Evolutionary conservation across 768 basidiomycete genomes (phyloP), one percentile per base, ranked within the genome.

Genomic region (Pulveroboletus frians): DNA sequence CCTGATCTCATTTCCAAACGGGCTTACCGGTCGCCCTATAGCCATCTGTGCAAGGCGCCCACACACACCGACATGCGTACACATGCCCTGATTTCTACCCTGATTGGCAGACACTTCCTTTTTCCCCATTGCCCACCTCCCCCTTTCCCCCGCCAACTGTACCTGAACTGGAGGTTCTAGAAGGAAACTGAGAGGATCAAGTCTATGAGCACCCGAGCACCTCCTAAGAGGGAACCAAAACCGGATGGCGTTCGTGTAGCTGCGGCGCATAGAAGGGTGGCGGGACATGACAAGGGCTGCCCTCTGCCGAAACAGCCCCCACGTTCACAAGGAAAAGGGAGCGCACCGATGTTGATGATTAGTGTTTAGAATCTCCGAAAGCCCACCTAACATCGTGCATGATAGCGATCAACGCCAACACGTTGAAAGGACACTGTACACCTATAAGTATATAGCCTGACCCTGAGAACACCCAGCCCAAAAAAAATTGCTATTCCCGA

Each of bases 401-500:
- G 9, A 34, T 7, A 30, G 26, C 14, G 34, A 47, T 53, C 39
- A 23, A 9, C 31, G 21, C 36, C 39, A 50, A 26, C 26, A 4
- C 18, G 29, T 23, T 17, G 46, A 29, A 21, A 47, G 9, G 18
- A 31, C 30, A 15, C 29, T 15, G 29, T 40, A 18, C n/a, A 41
- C 27, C n/a, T 23, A 39, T 39, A 21, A 39, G 31, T 15, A 39
- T 35, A 20, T 35, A 23, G 8, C 26, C 26, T 44, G 9, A 14
- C 23, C 11, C 36, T 38, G 34, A 30, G 35, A 23, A 9, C 27
- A n/a, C 18, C 44, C 31, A 4, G 9, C 11, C 6, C 15, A n/a
- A 35, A 35, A 11, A 48, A 45, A 46, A 32, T 38, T 35, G 6
- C 9, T 45, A 51, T 47, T 20, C 53, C 49, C 43, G 3, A 45